These are phyloP conservation scores for Wallemia mellicola DNA, from an alignment of 1,284 basidiomycete genomes.

Conservation along the genomic window DNA sequence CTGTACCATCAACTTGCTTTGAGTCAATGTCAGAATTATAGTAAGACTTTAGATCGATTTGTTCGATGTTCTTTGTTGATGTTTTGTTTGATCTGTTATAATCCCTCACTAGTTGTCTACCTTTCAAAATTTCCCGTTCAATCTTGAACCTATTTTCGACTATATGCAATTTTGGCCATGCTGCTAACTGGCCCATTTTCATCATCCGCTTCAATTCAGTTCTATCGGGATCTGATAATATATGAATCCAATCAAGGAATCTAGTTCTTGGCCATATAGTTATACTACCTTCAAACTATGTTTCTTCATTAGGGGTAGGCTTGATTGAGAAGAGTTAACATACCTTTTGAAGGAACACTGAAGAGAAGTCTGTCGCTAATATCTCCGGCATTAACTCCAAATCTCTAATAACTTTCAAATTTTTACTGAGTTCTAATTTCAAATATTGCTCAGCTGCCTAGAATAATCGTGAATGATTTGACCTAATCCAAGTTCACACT, in stretches of 20 bases:
- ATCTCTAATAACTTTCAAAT: conserved; percentile 78
- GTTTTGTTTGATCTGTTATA: not conserved
- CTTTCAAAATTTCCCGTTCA: conserved; percentile 5
- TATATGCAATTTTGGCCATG: conserved; percentile 81
- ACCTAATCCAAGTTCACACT: not conserved
- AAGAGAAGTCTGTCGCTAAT: conserved; percentile 55
- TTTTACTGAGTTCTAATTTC: conserved; percentile 78
- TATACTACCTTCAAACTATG: conserved; percentile 17
- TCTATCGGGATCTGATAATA: conserved; percentile 21
- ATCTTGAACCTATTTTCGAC: conserved; percentile 42
- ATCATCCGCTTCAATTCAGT: conserved; percentile 53
- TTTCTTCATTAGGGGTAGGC: not conserved
- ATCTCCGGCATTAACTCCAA: conserved; percentile 64
- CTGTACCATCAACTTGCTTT: not conserved
- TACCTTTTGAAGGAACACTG: conserved; percentile 46
- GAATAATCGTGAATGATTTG: too few species aligned
- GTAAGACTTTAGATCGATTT: conserved; percentile 1
- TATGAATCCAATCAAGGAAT: conserved; percentile 49
- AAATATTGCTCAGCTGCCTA: conserved; percentile 62
- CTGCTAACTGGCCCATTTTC: conserved; percentile 54
- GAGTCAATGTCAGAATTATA: conserved; percentile 8
- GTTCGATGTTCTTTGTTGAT: not conserved
- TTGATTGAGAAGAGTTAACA: not conserved
- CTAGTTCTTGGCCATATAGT: conserved; percentile 58
- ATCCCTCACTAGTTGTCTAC: not conserved